Conservation (phyloP, 495 filamentous ascomycete species). For the Hyphodiscus hymeniophilus region DNA sequence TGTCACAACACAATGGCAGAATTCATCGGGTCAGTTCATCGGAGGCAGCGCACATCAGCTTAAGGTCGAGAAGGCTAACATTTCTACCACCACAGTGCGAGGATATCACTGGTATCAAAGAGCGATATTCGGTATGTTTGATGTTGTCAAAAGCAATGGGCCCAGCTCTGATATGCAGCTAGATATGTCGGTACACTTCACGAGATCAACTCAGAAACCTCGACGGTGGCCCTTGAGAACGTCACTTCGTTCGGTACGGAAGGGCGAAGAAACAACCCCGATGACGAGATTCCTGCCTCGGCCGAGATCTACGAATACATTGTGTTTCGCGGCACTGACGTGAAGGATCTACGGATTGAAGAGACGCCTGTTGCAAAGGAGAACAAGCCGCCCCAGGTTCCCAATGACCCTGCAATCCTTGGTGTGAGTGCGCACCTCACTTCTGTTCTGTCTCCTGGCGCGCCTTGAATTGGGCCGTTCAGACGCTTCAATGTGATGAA, state of each 20-base stretch:
- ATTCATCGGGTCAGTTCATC: conserved; percentile 47
- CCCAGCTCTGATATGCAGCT: conserved; percentile 23
- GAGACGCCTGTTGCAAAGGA: conserved; percentile 61
- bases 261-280: conserved; percentile 67
- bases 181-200: conserved; percentile 95
- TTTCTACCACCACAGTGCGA: conserved; percentile 40
- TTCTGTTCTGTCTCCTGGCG: conserved; percentile 1
- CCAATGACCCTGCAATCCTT: conserved; percentile 93
- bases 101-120: conserved; percentile 88
- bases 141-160: neutral
- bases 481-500: conserved; percentile 57
- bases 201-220: conserved; percentile 95
- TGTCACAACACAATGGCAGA: conserved; percentile 42
- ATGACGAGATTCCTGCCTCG: conserved; percentile 73
- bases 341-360: conserved; percentile 93
- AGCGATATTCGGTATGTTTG: conserved; percentile 60
- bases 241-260: conserved; percentile 91
- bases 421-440: conserved; percentile 62
- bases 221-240: conserved; percentile 92
- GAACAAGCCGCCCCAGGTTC: conserved; percentile 66
- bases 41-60: conserved; percentile 1
- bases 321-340: conserved; percentile 96
- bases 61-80: conserved; percentile 17
- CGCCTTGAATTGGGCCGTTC: neutral
- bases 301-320: conserved; percentile 95